phyloP scores from a whole-genome alignment of 2,329 filamentous ascomycete genomes.

The Colletotrichum melonis region DNA sequence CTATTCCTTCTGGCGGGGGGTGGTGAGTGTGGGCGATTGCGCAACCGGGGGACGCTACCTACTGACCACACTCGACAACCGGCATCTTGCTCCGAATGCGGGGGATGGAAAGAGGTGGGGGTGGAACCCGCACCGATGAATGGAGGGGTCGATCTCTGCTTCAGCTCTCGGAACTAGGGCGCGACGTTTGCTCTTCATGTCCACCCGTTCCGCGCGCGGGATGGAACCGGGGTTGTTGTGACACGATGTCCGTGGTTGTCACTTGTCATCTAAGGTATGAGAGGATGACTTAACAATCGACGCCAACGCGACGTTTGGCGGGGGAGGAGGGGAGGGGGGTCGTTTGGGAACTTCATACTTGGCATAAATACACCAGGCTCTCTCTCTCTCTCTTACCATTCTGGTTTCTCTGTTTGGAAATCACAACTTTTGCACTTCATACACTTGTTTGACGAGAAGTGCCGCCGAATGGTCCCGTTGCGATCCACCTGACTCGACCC shows the following conservation, averaged over 20 bases:
- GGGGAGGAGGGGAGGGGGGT: background rate
- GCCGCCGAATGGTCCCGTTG: background rate
- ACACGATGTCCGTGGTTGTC: background rate
- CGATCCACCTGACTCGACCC: background rate
- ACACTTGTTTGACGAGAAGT: background rate
- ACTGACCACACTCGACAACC: background rate
- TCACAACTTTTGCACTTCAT: background rate
- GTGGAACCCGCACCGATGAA: background rate
- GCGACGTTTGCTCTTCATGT: background rate
- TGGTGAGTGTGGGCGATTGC: background rate
- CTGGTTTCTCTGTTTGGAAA: background rate
- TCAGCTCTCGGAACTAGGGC: background rate
- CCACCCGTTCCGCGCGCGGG: background rate
- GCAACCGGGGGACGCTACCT: background rate
- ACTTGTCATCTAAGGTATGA: background rate
- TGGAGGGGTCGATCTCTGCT: background rate
- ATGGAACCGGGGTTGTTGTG: background rate
- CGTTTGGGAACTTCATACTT: background rate
- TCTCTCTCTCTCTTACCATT: background rate
- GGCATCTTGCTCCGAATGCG: slow-evolving; percentile 6
- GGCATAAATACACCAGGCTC: background rate
- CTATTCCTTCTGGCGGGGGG: background rate
- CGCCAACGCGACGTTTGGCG: background rate
- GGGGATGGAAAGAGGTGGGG: background rate
- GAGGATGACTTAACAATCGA: too few relatives aligned